Conservation (phyloP, 805 yeast genomes). For the Kuraishia borneana region DNA sequence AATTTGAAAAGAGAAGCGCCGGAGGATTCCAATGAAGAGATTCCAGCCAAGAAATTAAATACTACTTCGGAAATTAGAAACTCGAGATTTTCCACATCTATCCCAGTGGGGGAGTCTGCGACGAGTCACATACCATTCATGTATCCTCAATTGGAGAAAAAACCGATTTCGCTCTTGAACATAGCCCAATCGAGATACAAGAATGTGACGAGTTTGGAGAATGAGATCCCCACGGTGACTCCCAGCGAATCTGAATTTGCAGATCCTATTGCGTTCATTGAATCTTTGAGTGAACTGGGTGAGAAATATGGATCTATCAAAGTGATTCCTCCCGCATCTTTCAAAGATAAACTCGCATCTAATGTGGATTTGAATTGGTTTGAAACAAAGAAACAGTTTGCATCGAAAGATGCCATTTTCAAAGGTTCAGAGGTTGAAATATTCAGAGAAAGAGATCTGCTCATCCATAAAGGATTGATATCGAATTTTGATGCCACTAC, state of each 20-base stretch:
- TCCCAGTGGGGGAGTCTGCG: too few species aligned
- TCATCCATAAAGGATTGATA: conserved; percentile 39
- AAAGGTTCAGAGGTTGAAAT: background rate
- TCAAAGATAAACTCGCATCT: conserved; percentile 11
- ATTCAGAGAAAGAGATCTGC: conserved; percentile 13
- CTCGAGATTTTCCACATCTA: too few species aligned
- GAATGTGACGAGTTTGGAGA: background rate
- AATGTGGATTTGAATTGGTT: conserved; percentile 42
- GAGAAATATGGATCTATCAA: conserved; percentile 64
- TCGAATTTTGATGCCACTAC: conserved; percentile 37
- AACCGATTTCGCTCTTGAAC: conserved; percentile 33
- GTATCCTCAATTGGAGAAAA: conserved; percentile 31
- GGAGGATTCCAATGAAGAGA: too few species aligned
- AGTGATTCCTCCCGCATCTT: conserved; percentile 45
- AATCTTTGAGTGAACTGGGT: conserved; percentile 41
- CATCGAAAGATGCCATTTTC: too few species aligned
- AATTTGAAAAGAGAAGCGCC: too few species aligned
- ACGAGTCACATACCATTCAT: too few species aligned
- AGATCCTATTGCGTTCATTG: conserved; percentile 59
- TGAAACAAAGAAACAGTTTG: conserved; percentile 35
- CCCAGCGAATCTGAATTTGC: conserved; percentile 45
- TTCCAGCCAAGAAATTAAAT: too few species aligned
- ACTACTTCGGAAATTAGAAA: too few species aligned
- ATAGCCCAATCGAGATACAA: conserved; percentile 4
- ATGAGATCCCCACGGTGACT: conserved; percentile 41